Base-by-base conservation (phyloP, 345 rosid species). In the Trapa incisa region DNA sequence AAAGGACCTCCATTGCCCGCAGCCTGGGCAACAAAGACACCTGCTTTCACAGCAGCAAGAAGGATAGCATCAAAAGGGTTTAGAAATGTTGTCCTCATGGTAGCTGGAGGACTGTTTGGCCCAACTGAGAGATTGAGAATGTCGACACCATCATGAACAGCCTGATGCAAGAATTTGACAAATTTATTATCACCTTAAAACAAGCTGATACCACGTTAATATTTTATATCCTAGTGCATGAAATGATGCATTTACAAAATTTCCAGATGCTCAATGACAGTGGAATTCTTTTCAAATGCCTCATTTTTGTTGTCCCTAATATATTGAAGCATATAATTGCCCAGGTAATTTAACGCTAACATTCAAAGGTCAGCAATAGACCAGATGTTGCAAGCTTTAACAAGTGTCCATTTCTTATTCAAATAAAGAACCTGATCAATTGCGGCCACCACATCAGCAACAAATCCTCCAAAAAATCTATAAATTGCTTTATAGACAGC, bases 1-100 rank as follows among this genome's bases (percentile, higher is more conserved):
- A 91, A 94, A 77, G 97, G 97, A 37, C 99, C 99, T 39, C 97
- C 96, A 72, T 94, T 94, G 69, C 96, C 99, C 41, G 91, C 99
- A 56, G 99, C 99, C 80, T 94, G 99, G 64, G 89, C 97, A 68
- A 94, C 96, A 77, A 94, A 94, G 53, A 91, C 91, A 78, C 96
- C 99, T 68, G 97, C 97, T 77, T 91, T 94, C 67, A 91, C 99
- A 69, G 97, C 99, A 2, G 86, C 89, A 64, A 91, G 96, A 79
- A 94, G 97, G 36, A 93, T 91, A 61, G 86, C 91, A 82, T 94
- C 99, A 56, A 94, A 94, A 48, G 99, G 99, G 76, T 94, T 94
- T 61, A 91, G 79, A 74, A 77, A 94, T 48, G 99, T 94, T 58
- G 89, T 89, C 79, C 81, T 89, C 10, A 93, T 91, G 22, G 88